Percentiles rank a stretch among this genome's conserved stretches.
These are phyloP conservation scores for Monosiga brevicollis DNA, from an alignment of 78 protist species.

Conservation along the genomic window DNA sequence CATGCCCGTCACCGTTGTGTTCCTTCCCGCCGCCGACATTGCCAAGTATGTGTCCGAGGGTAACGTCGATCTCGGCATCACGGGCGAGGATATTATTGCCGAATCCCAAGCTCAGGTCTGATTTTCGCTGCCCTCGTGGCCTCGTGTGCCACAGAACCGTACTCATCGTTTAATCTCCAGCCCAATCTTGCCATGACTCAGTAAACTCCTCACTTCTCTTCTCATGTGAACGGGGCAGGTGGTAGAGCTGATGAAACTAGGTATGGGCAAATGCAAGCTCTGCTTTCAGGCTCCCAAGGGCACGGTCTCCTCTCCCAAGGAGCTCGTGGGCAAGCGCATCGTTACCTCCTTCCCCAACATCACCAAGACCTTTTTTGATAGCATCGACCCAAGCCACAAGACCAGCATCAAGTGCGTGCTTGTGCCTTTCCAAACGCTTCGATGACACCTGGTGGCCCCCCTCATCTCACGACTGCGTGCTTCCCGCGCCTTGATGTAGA, in stretches of 20 bases:
- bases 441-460: background rate
- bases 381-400: background rate
- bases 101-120: conserved; percentile 19
- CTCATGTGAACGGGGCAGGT: too few species aligned
- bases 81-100: conserved; percentile 49
- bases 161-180: background rate
- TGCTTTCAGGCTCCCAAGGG: conserved; percentile 40
- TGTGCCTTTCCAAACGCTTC: background rate
- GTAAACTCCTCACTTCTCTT: background rate
- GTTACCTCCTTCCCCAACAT: conserved; percentile 62
- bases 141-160: background rate
- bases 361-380: conserved; percentile 18
- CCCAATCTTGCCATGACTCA: background rate
- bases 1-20: conserved; percentile 41
- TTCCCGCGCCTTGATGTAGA: background rate
- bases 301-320: background rate
- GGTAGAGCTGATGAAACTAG: conserved; percentile 29
- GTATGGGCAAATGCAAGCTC: conserved; percentile 55
- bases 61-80: conserved; percentile 57
- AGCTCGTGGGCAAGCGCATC: conserved; percentile 38
- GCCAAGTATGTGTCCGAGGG: conserved; percentile 47
- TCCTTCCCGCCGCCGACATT: conserved; percentile 65
- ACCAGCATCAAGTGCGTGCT: background rate
- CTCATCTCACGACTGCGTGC: background rate
- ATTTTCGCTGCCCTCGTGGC: too few species aligned